These are phyloP conservation scores for Eucalyptus fibrosa DNA, from an alignment of 345 rosid genomes.

Conservation along the genomic window DNA sequence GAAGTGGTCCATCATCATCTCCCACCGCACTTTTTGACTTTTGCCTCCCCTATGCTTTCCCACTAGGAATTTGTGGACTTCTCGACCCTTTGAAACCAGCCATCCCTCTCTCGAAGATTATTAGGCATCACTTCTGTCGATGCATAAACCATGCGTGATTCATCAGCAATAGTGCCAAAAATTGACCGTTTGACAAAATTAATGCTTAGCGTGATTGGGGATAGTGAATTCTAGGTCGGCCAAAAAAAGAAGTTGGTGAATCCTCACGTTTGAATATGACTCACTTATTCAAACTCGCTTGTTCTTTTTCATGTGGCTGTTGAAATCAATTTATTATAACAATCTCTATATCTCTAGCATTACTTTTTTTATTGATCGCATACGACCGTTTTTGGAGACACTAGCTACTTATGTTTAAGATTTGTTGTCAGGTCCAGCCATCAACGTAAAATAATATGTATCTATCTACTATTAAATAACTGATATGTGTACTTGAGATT, in stretches of 20 bases:
- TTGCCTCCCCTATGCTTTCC: background rate
- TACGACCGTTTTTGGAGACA: background rate
- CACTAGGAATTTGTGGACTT: background rate
- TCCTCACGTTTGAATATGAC: background rate
- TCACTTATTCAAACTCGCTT: background rate
- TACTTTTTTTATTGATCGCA: background rate
- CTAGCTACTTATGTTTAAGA: background rate
- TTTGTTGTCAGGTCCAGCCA: background rate
- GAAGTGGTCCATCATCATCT: background rate
- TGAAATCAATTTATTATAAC: background rate
- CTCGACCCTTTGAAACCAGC: background rate
- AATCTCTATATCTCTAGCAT: background rate
- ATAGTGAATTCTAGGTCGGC: background rate
- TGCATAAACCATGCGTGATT: background rate
- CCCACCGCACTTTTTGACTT: slow-evolving; percentile 41
- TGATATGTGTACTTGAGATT: background rate
- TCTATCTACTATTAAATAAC: background rate
- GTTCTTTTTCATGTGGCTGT: background rate
- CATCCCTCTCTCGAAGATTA: background rate
- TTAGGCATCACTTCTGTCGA: background rate
- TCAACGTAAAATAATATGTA: background rate
- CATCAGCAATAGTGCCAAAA: background rate
- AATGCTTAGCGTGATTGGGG: background rate
- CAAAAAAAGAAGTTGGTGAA: background rate
- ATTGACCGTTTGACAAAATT: background rate